These are phyloP conservation scores for Durotheca rogersii DNA, from an alignment of 495 filamentous ascomycete species.

Conservation along the genomic window DNA sequence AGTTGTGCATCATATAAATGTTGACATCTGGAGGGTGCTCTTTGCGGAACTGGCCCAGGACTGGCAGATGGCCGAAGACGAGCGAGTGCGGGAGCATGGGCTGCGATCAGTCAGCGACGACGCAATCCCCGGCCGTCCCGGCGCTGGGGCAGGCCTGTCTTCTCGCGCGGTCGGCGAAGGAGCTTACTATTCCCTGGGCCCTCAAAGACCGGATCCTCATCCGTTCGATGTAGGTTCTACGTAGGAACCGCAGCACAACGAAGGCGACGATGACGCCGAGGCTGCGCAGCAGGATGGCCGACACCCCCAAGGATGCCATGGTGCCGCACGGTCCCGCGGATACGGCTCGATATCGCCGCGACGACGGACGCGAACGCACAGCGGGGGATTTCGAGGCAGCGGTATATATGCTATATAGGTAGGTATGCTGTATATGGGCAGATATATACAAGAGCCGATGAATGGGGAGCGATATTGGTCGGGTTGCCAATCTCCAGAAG, in stretches of 20 bases:
- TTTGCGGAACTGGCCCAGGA: slow-evolving; percentile 27
- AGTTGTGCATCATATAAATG: slow-evolving; percentile 26
- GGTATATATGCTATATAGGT: no score
- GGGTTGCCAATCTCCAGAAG: no score
- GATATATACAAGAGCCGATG: no score
- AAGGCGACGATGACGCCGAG: slow-evolving; percentile 15
- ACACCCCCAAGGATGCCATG: not conserved
- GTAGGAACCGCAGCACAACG: slow-evolving; percentile 19
- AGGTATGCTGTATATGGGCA: no score
- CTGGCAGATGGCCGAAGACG: slow-evolving; percentile 28
- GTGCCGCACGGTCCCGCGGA: no score
- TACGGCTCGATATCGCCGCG: not conserved
- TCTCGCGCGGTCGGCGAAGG: not conserved
- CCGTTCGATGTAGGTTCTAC: slow-evolving; percentile 24
- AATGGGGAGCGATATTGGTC: no score
- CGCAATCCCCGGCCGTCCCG: no score
- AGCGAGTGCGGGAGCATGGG: slow-evolving; percentile 33
- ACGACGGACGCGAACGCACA: no score
- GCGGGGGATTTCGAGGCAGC: no score
- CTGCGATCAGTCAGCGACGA: slow-evolving; percentile 16
- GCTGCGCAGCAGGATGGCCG: slow-evolving; percentile 5
- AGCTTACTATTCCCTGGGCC: slow-evolving; percentile 34
- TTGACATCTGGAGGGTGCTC: slow-evolving; percentile 31
- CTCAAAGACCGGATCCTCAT: slow-evolving; percentile 22
- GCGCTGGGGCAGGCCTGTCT: no score